A percentile compares a stretch with the other conserved stretches of the same genome.
Evolutionary conservation across 495 filamentous ascomycete genomes (phyloP).

Genomic region (Neurospora sublineolata): DNA sequence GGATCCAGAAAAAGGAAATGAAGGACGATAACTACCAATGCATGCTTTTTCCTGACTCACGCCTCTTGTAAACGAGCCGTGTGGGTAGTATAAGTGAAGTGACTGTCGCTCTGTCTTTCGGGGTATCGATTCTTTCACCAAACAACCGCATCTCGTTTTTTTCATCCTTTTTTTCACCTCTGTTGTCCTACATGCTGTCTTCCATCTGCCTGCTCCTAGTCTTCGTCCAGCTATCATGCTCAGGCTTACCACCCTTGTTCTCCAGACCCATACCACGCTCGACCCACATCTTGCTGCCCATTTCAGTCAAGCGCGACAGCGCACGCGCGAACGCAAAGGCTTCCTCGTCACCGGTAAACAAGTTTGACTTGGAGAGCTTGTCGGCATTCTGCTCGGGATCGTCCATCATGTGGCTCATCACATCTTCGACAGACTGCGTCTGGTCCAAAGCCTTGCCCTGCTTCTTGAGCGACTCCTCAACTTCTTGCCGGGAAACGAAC

Average conservation of each 20-base stretch:
- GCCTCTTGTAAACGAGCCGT: background rate
- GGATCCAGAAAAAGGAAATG: background rate
- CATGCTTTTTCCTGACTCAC: background rate
- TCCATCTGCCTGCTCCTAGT: conserved; percentile 57
- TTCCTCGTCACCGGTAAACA: conserved; percentile 95
- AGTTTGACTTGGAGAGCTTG: conserved; percentile 69
- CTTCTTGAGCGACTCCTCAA: conserved; percentile 40
- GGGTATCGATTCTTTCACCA: conserved; percentile 4
- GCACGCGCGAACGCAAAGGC: conserved; percentile 91
- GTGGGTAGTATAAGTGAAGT: background rate
- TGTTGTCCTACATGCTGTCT: conserved; percentile 50
- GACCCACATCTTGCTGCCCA: conserved; percentile 92
- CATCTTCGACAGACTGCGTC: conserved; percentile 56
- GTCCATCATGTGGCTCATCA: conserved; percentile 88
- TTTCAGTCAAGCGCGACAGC: conserved; percentile 72
- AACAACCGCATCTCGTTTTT: background rate
- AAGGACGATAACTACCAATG: background rate
- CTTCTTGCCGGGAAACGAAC: conserved; percentile 75
- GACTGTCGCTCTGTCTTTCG: background rate
- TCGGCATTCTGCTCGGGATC: conserved; percentile 80
- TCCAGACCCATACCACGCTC: conserved; percentile 69
- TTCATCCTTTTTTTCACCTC: background rate
- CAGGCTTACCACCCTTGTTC: conserved; percentile 44
- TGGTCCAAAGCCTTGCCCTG: conserved; percentile 28
- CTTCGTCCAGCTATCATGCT: conserved; percentile 54